A percentile compares a stretch with the other conserved stretches of the same genome.
phyloP scores from a whole-genome alignment of 1,284 basidiomycete species.

The Ustilago esculenta region DNA sequence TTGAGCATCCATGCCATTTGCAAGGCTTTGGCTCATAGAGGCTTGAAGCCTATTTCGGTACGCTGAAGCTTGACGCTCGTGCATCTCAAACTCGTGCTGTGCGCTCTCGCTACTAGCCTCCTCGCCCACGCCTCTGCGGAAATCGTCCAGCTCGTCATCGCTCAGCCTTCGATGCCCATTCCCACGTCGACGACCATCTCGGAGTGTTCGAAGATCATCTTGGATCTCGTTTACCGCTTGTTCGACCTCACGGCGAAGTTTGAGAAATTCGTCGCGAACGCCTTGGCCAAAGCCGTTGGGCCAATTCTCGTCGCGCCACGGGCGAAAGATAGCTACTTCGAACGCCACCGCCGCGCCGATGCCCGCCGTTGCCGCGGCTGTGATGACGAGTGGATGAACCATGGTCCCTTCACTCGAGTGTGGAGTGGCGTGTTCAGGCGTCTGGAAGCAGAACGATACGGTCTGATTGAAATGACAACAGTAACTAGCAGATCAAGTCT shows the following conservation, averaged over 20 bases:
- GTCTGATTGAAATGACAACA: too few species aligned
- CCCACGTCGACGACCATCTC: conserved; percentile 13
- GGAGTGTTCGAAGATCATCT: conserved; percentile 13
- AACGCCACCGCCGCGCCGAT: conserved; percentile 52
- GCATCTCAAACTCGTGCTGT: conserved; percentile 52
- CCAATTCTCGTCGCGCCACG: conserved; percentile 56
- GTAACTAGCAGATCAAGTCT: too few species aligned
- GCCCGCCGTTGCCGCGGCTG: conserved; percentile 47
- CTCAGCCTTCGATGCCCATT: conserved; percentile 19
- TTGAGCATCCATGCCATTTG: background rate
- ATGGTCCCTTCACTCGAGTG: conserved; percentile 6
- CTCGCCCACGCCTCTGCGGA: conserved; percentile 36
- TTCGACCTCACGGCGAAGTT: conserved; percentile 36
- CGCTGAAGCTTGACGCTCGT: conserved; percentile 36
- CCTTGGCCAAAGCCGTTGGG: conserved; percentile 49
- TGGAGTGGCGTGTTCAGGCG: too few species aligned
- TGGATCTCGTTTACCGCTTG: conserved; percentile 39
- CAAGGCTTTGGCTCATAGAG: conserved; percentile 19
- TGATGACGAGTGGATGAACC: conserved; percentile 54
- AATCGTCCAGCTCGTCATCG: conserved; percentile 40
- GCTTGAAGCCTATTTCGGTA: conserved; percentile 29
- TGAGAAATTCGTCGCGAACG: conserved; percentile 37
- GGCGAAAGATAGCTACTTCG: conserved; percentile 52
- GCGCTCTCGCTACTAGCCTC: conserved; percentile 35
- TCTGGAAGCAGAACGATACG: too few species aligned